Base-by-base conservation (phyloP, 2,329 filamentous ascomycete genomes). In the Hypocreales sp. region DNA sequence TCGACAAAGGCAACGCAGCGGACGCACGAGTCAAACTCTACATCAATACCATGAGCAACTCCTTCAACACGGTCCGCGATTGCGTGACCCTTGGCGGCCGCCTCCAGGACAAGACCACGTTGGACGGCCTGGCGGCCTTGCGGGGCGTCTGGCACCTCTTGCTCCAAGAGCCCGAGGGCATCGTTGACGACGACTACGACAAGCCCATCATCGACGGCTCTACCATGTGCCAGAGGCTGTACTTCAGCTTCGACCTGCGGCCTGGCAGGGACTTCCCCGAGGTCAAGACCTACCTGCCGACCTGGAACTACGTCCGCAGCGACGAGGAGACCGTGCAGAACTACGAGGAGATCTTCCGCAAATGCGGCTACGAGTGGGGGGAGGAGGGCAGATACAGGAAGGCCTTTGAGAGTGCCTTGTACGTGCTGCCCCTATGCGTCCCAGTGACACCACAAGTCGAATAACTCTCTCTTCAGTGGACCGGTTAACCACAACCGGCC, bases 21-120 rank as follows among this genome's bases (percentile, higher is more conserved):
- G 23, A 31, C 8, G 34, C 34, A 13, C 24, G 34, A 10, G 28
- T 34, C 9, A 36, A 36, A 19, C 16, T 36, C 10, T 36, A 36
- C 28, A 18, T 32, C 12, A 16, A 32, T n/a, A 26, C 26, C 12
- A 15, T 7, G 13, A 32, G 11, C 30, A 36, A 34, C 26, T 31
- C 34, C 4, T 34, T 36, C 23, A 28, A 31, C 12, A 36, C 34
- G 4, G 32, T 34, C 7, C 28, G 26, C 15, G 27, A 32, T 8
- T 31, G 29, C 20, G 20, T 36, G 8, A 36, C 30, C 8, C 17
- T 36, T 11, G 34, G 30, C 6, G 34, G 34, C 7, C 25, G 16
- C 23, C 15, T 36, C 12, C 16, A 27, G n/a, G 30, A 36, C 20
- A 25, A 31, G 14, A 20, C 29, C 4, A 34, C 30, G 2, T 11